Evolutionary conservation across 2,329 filamentous ascomycete genomes (phyloP).

Genomic region (Phialemonium atrogriseum): DNA sequence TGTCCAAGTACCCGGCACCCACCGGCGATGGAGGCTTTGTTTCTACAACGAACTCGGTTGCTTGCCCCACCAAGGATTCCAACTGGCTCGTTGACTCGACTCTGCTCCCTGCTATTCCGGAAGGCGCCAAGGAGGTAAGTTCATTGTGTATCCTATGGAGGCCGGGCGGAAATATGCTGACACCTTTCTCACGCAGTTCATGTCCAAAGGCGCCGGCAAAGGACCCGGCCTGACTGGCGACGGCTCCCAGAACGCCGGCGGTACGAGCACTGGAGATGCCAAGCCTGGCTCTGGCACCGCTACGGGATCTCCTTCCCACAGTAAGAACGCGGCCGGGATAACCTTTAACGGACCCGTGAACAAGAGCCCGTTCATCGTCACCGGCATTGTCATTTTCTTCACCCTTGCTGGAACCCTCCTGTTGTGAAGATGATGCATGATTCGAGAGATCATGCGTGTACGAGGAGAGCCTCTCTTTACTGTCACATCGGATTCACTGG

Average conservation of each 20-base stretch:
- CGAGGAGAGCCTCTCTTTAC: too few species aligned
- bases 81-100: constrained; percentile 44
- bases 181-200: constrained; percentile 29
- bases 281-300: constrained; percentile 28
- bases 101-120: constrained; percentile 42
- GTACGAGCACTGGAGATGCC: constrained; percentile 35
- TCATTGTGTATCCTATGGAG: constrained; percentile 7
- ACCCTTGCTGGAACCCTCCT: constrained; percentile 30
- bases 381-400: constrained; percentile 24
- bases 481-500: too few species aligned
- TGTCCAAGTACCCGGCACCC: constrained; percentile 41
- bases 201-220: constrained; percentile 42
- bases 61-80: constrained; percentile 40
- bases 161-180: neutral
- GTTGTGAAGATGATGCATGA: constrained; percentile 21
- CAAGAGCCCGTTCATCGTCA: constrained; percentile 26
- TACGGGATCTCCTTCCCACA: constrained; percentile 18
- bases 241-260: constrained; percentile 45
- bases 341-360: constrained; percentile 23
- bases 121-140: constrained; percentile 29
- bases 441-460: too few species aligned
- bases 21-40: constrained; percentile 41
- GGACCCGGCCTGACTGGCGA: constrained; percentile 44
- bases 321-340: constrained; percentile 24
- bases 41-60: constrained; percentile 34